Evolutionary conservation across 2,329 filamentous ascomycete species (phyloP).

Genomic region (Waltergamsia citrina): DNA sequence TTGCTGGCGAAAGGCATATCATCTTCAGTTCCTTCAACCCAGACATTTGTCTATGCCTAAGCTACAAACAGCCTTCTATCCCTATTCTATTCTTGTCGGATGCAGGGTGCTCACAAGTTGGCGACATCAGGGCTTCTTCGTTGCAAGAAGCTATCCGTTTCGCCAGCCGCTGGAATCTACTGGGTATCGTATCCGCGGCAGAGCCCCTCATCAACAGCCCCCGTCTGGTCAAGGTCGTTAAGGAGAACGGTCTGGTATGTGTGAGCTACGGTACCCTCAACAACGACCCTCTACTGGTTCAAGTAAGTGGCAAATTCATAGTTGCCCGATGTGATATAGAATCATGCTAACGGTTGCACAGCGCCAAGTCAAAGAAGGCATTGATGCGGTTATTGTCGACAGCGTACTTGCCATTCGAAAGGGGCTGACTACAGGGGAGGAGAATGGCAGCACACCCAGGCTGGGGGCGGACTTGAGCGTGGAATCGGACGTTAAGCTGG

Average conservation of each 20-base stretch:
- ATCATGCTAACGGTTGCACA: conserved; percentile 23
- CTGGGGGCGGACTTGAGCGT: conserved; percentile 8
- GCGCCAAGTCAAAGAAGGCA: conserved; percentile 88
- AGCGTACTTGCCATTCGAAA: conserved; percentile 88
- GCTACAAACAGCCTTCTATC: conserved; percentile 95
- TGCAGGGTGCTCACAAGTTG: conserved; percentile 69
- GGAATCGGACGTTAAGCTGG: conserved; percentile 1
- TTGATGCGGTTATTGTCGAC: conserved; percentile 96
- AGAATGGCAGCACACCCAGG: conserved; percentile 2
- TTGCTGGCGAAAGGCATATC: conserved; percentile 75
- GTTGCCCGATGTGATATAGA: not conserved
- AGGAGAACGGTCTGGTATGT: conserved; percentile 87
- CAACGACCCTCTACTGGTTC: conserved; percentile 77
- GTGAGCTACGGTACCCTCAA: conserved; percentile 90
- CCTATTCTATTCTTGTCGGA: conserved; percentile 93
- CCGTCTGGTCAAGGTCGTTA: conserved; percentile 81
- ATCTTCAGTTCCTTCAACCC: conserved; percentile 98
- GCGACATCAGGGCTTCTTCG: conserved; percentile 82
- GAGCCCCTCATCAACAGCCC: conserved; percentile 86
- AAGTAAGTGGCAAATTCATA: conserved; percentile 43
- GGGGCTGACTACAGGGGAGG: conserved; percentile 52
- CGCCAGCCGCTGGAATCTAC: conserved; percentile 85
- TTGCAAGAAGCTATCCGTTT: conserved; percentile 95
- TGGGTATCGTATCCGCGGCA: conserved; percentile 84
- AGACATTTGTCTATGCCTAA: conserved; percentile 87